Base-by-base conservation (phyloP, 805 yeast genomes). In the Metschnikowia reukaufii region DNA sequence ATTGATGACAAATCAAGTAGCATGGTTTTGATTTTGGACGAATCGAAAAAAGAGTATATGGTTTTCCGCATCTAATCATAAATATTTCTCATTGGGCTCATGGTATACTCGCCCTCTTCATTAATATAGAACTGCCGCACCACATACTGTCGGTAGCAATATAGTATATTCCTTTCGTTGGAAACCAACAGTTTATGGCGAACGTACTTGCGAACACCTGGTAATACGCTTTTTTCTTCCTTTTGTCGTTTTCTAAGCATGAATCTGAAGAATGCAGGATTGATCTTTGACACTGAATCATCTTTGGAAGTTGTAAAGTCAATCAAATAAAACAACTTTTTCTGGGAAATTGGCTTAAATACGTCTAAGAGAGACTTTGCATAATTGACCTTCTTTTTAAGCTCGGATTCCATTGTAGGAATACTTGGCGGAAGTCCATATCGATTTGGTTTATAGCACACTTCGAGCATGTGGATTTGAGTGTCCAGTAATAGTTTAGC, bases 1-100 rank as follows among this genome's bases (percentile, higher is more conserved):
- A 34, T 42, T n/a, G 48, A 48, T 2, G 31, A 48, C 3, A 56
- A 63, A 20, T 48, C 62, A 0, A 39, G 39, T 8, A 38, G 31
- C 12, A 59, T 64, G 35, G 77, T 72, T 5, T 72, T 76, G 48
- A 48, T 78, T 13, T 49, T 77, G 30, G 80, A 76, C 50, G 51
- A 59, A 7, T 57, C 69, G 20, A 70, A 60, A 41, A 72, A 67
- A 49, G 65, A 69, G 42, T 76, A 74, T 52, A 51, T 63, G 21
- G 65, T 74, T 13, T 59, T 76, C 31, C 63, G 62, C 76, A 70
- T 55, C 72, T 45, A 65, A 58, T 55, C 61, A 51, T 61, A 65
- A 41, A 58, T 61, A 40, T 65, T 59, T 12, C 52, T 49, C 57
- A 65, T 55, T 43, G 64, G 57, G 42, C 65, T 62, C 56, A 60